phyloP scores from a whole-genome alignment of 306 rosid species.

The Prunus mira region DNA sequence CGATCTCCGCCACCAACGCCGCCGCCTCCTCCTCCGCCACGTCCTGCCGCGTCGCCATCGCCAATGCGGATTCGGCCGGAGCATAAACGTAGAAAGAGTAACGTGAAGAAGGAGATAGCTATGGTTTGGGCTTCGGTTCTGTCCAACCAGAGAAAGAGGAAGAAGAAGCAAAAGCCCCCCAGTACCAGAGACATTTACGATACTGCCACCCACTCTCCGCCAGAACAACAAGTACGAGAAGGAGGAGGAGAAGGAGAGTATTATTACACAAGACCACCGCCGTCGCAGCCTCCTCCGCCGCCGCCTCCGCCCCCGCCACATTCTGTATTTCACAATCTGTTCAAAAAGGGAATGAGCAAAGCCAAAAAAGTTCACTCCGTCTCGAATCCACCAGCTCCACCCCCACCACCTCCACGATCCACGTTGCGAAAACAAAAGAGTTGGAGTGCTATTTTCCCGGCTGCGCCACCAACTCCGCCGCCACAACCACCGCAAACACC shows the following conservation, averaged over 20 bases:
- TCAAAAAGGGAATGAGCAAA: slow-evolving; percentile 56
- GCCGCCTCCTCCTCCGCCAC: slow-evolving; percentile 38
- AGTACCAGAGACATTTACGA: slow-evolving; percentile 13
- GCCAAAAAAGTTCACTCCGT: slow-evolving; percentile 64
- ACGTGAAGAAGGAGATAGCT: slow-evolving; percentile 44
- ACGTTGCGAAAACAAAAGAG: slow-evolving; percentile 26
- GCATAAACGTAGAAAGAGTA: slow-evolving; percentile 34
- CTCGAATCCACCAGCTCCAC: slow-evolving; percentile 35
- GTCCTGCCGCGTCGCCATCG: slow-evolving; percentile 26
- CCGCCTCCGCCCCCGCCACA: slow-evolving; percentile 64
- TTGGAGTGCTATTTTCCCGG: background rate
- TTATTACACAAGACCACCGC: slow-evolving; percentile 26
- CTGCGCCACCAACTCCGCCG: slow-evolving; percentile 28
- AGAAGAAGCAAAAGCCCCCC: slow-evolving; percentile 42
- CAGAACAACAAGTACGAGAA: slow-evolving; percentile 17
- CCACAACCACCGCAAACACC: slow-evolving; percentile 23
- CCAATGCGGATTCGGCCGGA: slow-evolving; percentile 30
- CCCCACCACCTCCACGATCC: slow-evolving; percentile 36
- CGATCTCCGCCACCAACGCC: slow-evolving; percentile 36
- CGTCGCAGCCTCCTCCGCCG: slow-evolving; percentile 55
- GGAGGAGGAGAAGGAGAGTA: background rate
- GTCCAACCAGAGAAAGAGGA: slow-evolving; percentile 55
- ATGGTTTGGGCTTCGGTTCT: slow-evolving; percentile 64
- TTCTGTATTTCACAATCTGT: slow-evolving; percentile 61
- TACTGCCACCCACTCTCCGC: slow-evolving; percentile 20